phyloP scores from a whole-genome alignment of 495 filamentous ascomycete species.

The Tuber melanosporum region DNA sequence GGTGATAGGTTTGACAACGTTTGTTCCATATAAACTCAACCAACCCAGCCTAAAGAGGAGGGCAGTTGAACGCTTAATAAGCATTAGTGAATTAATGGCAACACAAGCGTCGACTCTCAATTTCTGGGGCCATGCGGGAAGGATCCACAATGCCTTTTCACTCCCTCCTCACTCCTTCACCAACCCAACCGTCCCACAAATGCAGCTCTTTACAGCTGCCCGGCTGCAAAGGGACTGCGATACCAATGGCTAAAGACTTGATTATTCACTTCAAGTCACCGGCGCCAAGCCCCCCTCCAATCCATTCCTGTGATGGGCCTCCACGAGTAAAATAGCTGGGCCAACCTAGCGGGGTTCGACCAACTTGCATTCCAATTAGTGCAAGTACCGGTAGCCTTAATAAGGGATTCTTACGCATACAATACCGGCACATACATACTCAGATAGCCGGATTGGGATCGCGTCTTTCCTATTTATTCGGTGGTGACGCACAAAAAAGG shows the following conservation, averaged over 20 bases:
- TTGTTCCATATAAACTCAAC: too few species aligned
- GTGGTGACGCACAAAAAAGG: too few species aligned
- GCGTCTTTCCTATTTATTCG: too few species aligned
- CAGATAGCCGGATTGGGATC: too few species aligned
- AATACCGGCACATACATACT: not conserved
- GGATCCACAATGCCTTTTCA: not conserved
- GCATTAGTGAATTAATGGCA: too few species aligned
- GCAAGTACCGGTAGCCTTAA: not conserved
- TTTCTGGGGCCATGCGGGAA: too few species aligned
- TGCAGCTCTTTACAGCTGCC: not conserved
- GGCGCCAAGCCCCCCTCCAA: not conserved
- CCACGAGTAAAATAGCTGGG: not conserved
- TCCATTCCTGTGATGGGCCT: not conserved
- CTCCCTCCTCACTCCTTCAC: not conserved
- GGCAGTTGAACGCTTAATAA: too few species aligned
- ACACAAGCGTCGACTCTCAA: too few species aligned
- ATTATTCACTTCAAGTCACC: not conserved
- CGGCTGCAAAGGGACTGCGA: not conserved
- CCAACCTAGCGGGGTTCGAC: not conserved
- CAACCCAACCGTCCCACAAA: not conserved
- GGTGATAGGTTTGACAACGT: too few species aligned
- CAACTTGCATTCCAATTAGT: not conserved
- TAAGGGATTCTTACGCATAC: not conserved
- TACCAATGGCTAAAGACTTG: not conserved
- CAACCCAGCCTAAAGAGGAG: too few species aligned